phyloP scores from a whole-genome alignment of 148 eudicot genomes.

The Rhododendron ovatum region DNA sequence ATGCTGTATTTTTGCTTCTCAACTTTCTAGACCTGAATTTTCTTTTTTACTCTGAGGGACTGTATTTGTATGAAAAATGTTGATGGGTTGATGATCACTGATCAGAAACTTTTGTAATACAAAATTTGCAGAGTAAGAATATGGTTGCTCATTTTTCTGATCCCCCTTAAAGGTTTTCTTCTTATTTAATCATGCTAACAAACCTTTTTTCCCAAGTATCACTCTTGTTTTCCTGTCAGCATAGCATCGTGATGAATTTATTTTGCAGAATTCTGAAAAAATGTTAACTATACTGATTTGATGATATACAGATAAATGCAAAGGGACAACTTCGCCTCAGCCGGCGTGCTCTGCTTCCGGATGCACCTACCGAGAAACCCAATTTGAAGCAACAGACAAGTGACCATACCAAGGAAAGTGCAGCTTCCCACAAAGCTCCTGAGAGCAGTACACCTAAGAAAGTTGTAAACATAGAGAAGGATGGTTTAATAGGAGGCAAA shows the following conservation, averaged over 20 bases:
- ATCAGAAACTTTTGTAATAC: not conserved
- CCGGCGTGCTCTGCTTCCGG: conserved; percentile 81
- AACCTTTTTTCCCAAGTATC: not conserved
- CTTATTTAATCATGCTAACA: not conserved
- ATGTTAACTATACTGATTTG: not conserved
- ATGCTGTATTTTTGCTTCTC: not conserved
- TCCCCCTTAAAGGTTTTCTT: not conserved
- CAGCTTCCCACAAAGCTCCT: conserved; percentile 24
- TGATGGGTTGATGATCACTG: not conserved
- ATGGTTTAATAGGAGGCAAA: conserved; percentile 22
- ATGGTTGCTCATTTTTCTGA: not conserved
- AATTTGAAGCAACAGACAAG: conserved; percentile 38
- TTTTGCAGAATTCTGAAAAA: not conserved
- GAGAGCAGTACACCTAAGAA: conserved; percentile 35
- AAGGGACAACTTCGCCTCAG: conserved; percentile 97
- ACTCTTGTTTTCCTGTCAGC: not conserved
- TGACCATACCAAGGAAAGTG: conserved; percentile 39
- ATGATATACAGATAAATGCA: conserved; percentile 63
- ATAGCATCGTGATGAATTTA: not conserved
- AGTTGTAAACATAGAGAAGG: conserved; percentile 22
- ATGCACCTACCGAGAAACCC: conserved; percentile 49
- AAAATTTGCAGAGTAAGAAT: not conserved
- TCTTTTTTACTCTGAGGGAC: not conserved
- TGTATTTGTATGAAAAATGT: not conserved
- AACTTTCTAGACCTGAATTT: not conserved